phyloP scores from a whole-genome alignment of 768 basidiomycete genomes.

The Xanthoconium purpureum region DNA sequence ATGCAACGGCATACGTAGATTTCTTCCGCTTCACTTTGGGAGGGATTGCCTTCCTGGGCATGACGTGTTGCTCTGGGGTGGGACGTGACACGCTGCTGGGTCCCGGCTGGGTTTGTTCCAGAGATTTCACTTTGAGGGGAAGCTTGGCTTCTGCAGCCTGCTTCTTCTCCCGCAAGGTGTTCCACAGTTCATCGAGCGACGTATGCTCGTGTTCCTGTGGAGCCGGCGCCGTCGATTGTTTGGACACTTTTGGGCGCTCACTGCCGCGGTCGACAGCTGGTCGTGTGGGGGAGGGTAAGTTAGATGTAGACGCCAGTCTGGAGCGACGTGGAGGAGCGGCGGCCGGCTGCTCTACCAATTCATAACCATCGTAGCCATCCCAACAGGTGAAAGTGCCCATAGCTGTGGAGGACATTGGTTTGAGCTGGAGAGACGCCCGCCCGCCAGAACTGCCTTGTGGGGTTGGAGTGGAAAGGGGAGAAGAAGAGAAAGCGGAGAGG shows the following conservation, averaged over 20 bases:
- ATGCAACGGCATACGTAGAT: slow-evolving; percentile 54
- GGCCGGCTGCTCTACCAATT: slow-evolving; percentile 20
- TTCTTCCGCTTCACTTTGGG: slow-evolving; percentile 55
- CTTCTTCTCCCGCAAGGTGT: slow-evolving; percentile 60
- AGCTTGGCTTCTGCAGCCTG: slow-evolving; percentile 64
- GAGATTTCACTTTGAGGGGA: slow-evolving; percentile 67
- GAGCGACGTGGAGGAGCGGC: slow-evolving; percentile 19
- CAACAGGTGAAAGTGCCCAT: slow-evolving; percentile 35
- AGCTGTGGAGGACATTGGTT: slow-evolving; percentile 32
- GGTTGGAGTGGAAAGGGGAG: slow-evolving; percentile 18
- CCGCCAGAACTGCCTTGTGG: slow-evolving; percentile 20
- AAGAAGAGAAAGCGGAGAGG: slow-evolving; percentile 15
- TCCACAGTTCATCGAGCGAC: slow-evolving; percentile 62
- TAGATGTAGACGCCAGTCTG: slow-evolving; percentile 22
- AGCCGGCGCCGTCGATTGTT: slow-evolving; percentile 6
- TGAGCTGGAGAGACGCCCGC: slow-evolving; percentile 12
- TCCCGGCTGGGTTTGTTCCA: slow-evolving; percentile 39
- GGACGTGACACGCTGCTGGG: slow-evolving; percentile 23
- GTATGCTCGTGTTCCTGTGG: slow-evolving; percentile 25
- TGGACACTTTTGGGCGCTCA: slow-evolving; percentile 24
- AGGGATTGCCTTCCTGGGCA: slow-evolving; percentile 29
- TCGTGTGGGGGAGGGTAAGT: slow-evolving; percentile 9
- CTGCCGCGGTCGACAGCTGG: slow-evolving; percentile 15
- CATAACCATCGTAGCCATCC: slow-evolving; percentile 30
- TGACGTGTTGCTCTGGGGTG: slow-evolving; percentile 23